phyloP scores from a whole-genome alignment of 192 early-diverging fungal species.

The Coemansia sp. region DNA sequence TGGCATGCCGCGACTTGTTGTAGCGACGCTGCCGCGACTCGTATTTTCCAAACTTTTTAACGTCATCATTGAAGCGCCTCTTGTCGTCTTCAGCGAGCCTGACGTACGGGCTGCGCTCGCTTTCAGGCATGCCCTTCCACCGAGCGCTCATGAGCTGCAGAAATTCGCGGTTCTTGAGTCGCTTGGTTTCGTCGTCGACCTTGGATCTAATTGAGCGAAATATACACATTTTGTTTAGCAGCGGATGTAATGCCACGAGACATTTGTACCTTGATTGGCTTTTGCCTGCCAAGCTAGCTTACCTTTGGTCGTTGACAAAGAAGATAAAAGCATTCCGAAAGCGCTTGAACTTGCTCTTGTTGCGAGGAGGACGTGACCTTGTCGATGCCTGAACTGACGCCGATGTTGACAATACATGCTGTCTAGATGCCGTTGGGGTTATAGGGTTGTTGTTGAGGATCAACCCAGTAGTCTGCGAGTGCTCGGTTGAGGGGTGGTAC shows the following conservation, averaged over 20 bases:
- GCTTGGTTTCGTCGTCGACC: constrained; percentile 43
- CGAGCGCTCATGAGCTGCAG: constrained; percentile 56
- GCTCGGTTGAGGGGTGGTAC: constrained; percentile 15
- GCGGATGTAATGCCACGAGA: no score
- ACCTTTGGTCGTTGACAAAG: constrained; percentile 59
- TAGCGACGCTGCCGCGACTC: constrained; percentile 56
- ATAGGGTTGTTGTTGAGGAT: constrained; percentile 19
- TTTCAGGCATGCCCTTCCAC: constrained; percentile 51
- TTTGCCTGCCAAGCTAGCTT: no score
- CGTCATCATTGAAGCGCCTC: constrained; percentile 51
- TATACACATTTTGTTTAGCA: no score
- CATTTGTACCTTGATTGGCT: not conserved
- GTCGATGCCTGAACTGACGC: constrained; percentile 7
- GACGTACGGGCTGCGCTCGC: constrained; percentile 45
- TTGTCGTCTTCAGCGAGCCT: constrained; percentile 52
- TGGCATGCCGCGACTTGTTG: constrained; percentile 21
- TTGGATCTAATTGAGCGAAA: constrained; percentile 46
- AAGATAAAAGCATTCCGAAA: constrained; percentile 60
- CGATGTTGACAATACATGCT: not conserved
- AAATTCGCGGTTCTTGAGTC: constrained; percentile 59
- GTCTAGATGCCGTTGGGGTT: constrained; percentile 13
- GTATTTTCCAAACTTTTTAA: constrained; percentile 52
- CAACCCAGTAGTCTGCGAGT: constrained; percentile 3
- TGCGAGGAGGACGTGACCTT: constrained; percentile 41
- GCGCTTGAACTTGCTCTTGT: constrained; percentile 59